A percentile compares a stretch with the other conserved stretches of the same genome.
phyloP scores from a whole-genome alignment of 2,329 filamentous ascomycete species.

The Acephala macrosclerotiorum region DNA sequence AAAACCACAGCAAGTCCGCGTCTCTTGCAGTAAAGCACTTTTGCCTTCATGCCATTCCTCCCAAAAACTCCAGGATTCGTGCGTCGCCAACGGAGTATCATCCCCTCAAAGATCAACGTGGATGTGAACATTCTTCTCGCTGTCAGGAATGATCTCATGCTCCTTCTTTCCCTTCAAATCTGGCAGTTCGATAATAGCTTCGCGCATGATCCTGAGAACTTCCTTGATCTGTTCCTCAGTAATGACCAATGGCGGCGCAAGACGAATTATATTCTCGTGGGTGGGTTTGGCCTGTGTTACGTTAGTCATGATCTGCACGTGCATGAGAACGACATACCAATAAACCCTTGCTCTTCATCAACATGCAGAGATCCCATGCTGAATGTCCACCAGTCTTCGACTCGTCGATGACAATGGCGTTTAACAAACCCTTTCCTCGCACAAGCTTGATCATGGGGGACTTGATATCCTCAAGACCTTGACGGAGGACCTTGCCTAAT shows the following conservation, averaged over 20 bases:
- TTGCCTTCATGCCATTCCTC: not conserved
- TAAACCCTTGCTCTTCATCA: conserved; percentile 94
- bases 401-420: conserved; percentile 97
- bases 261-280: conserved; percentile 96
- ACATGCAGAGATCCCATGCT: conserved; percentile 95
- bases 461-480: conserved; percentile 77
- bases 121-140: conserved; percentile 69
- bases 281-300: conserved; percentile 87
- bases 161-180: conserved; percentile 64
- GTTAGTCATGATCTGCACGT: conserved; percentile 16
- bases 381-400: conserved; percentile 81
- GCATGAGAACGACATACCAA: conserved; percentile 65
- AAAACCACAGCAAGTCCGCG: not conserved
- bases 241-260: conserved; percentile 96
- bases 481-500: conserved; percentile 83
- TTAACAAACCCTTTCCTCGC: conserved; percentile 91
- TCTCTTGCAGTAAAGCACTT: not conserved
- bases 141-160: conserved; percentile 61
- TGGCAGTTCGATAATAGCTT: conserved; percentile 84
- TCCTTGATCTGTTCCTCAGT: conserved; percentile 84
- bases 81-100: not conserved
- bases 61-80: conserved; percentile 4
- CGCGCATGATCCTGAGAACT: conserved; percentile 80
- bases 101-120: conserved; percentile 21
- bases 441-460: conserved; percentile 83